A percentile compares a stretch with the other conserved stretches of the same genome.
phyloP scores from a whole-genome alignment of 1,284 basidiomycete species.

The Boletus holoroseus region DNA sequence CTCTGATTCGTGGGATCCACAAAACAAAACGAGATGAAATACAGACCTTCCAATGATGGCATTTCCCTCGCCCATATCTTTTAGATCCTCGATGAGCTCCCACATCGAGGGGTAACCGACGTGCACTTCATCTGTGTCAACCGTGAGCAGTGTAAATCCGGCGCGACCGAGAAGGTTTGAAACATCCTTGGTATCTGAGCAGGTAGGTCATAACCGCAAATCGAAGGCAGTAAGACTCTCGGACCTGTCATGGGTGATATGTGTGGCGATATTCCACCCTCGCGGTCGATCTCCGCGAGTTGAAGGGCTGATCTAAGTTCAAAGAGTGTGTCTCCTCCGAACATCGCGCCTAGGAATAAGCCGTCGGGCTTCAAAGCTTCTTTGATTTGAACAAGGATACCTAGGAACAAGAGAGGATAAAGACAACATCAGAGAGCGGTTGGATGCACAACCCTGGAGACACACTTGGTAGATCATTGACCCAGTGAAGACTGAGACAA shows the following conservation, averaged over 20 bases:
- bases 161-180: conserved; percentile 89
- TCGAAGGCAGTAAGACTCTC: conserved; percentile 13
- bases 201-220: conserved; percentile 3
- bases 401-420: conserved; percentile 30
- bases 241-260: conserved; percentile 95
- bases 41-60: conserved; percentile 75
- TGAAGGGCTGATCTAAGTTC: conserved; percentile 89
- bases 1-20: neutral
- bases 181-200: conserved; percentile 78
- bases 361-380: conserved; percentile 88
- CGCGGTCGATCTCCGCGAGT: conserved; percentile 89
- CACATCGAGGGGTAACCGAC: conserved; percentile 94
- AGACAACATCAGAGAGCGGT: neutral
- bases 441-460: conserved; percentile 12
- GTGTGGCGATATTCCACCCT: conserved; percentile 93
- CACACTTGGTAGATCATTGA: conserved; percentile 91
- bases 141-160: conserved; percentile 90
- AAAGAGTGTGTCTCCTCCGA: conserved; percentile 95
- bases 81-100: conserved; percentile 91
- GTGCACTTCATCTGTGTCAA: conserved; percentile 92
- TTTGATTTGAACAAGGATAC: conserved; percentile 85
- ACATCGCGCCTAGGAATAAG: conserved; percentile 89
- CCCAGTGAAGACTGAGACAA: conserved; percentile 92
- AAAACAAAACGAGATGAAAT: conserved; percentile 10
- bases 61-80: conserved; percentile 96